A percentile compares a stretch with the other conserved stretches of the same genome.
Conservation (phyloP, 495 filamentous ascomycete genomes). For the Aspergillus affinis region DNA sequence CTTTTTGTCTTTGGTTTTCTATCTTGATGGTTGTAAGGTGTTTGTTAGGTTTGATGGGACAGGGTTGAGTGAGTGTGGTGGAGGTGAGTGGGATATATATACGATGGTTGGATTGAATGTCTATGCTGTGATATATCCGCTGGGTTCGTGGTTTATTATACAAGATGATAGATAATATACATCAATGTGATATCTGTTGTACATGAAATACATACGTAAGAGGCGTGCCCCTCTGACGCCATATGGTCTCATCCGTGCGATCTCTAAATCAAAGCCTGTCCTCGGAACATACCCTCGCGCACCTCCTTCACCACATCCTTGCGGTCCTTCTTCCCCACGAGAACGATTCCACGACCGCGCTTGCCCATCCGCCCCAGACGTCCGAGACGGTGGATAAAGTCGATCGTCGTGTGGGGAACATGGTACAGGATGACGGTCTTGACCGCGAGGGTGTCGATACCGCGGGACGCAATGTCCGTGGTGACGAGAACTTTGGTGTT, state of each 20-base stretch:
- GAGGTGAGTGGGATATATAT: neutral
- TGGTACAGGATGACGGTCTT: slow-evolving; percentile 90
- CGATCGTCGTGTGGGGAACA: slow-evolving; percentile 91
- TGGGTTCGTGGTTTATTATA: slow-evolving; percentile 20
- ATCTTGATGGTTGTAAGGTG: neutral
- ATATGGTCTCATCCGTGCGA: too few relatives aligned
- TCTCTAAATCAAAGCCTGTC: slow-evolving; percentile 74
- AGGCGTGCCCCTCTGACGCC: slow-evolving; percentile 12
- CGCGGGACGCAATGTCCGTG: slow-evolving; percentile 87
- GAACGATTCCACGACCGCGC: slow-evolving; percentile 81
- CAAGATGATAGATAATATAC: slow-evolving; percentile 5
- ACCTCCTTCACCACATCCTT: slow-evolving; percentile 91
- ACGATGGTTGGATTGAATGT: slow-evolving; percentile 5
- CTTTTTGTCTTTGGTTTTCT: neutral
- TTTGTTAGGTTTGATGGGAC: too few relatives aligned
- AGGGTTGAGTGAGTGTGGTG: too few relatives aligned
- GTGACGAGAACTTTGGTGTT: slow-evolving; percentile 90
- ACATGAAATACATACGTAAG: neutral
- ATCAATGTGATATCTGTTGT: neutral
- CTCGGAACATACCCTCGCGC: slow-evolving; percentile 89
- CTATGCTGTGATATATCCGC: slow-evolving; percentile 8
- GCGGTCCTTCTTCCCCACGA: slow-evolving; percentile 86
- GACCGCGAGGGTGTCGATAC: slow-evolving; percentile 93
- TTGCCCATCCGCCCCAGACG: slow-evolving; percentile 90
- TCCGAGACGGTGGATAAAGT: slow-evolving; percentile 95